Evolutionary conservation across 805 yeast species (phyloP), one percentile per base, ranked within the genome.

Genomic region (Ogataea ganodermae): DNA sequence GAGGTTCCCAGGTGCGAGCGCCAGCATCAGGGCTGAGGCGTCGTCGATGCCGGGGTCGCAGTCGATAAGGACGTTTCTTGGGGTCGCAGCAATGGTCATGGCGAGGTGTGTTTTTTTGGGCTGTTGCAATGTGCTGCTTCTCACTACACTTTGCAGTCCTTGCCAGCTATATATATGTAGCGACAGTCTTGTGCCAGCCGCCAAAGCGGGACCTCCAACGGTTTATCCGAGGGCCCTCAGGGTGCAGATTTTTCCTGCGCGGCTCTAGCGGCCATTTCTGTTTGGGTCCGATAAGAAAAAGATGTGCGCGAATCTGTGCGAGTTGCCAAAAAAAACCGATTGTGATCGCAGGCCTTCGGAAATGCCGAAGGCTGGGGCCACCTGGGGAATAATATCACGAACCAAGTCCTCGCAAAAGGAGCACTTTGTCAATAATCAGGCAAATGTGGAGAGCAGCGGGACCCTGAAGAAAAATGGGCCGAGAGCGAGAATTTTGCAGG

Each of bases 31-130:
- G 6, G 64, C 64, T 4, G 58, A 39, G 7, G 63, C 58, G 43
- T 60, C 64, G 44, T 60, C 63, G 42, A 59, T 60, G 14, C 64
- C 64, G 13, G 63, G 64, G 39, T 60, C 64, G 45, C 61, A 56
- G 36, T 60, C 64, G n/a, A 60, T 59, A 23, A 59, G 49, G 7
- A 54, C 60, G 27, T 58, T 58, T 23, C 46, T 23, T 5, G 30
- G 40, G 26, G 21, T 6, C 6, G 45, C 26, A 6, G 30, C 22
- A 23, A 33, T 24, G 31, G 39, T 35, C 27, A 35, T 28, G 12
- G 31, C 35, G 27, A 22, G 13, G 6, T 12, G 18, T 20, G 20
- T 30, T 26, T n/a, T 36, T 6, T 6, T 8, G 24, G 24, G 24
- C n/a, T n/a, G n/a, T n/a, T n/a, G n/a, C n/a, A n/a, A n/a, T n/a